A percentile compares a stretch with the other conserved stretches of the same genome.
phyloP scores from a whole-genome alignment of 2,329 filamentous ascomycete genomes.

The Botrytis porri region DNA sequence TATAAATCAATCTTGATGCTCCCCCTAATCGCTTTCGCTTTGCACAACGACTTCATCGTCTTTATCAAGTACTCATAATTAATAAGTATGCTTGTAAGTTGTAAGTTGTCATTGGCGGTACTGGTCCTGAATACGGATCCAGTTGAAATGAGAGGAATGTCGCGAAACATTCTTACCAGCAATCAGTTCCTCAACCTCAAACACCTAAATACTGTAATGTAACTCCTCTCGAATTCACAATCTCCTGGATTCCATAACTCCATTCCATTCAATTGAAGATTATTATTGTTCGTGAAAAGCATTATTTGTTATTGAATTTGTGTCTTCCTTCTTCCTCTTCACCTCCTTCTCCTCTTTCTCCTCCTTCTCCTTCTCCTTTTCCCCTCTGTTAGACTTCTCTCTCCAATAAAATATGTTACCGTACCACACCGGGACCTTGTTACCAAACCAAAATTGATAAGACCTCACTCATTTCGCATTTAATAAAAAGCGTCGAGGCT shows the following conservation, averaged over 20 bases:
- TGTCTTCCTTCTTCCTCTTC: neutral
- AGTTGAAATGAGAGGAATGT: slow-evolving; percentile 11
- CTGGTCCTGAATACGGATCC: neutral
- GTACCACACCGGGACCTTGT: slow-evolving; percentile 6
- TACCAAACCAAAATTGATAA: slow-evolving; percentile 10
- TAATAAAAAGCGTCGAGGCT: neutral
- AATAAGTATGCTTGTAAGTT: neutral
- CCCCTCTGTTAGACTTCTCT: neutral
- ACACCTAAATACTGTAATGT: neutral
- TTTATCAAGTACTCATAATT: neutral
- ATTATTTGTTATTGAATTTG: neutral
- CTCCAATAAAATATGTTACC: neutral
- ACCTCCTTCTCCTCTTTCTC: too few species aligned
- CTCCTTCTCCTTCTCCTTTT: neutral
- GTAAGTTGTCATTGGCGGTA: too few species aligned
- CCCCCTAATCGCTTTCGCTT: neutral
- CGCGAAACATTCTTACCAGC: slow-evolving; percentile 1
- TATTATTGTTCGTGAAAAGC: neutral
- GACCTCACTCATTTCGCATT: slow-evolving; percentile 13
- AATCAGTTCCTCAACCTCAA: slow-evolving; percentile 2
- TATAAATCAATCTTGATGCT: neutral
- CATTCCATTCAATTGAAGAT: neutral
- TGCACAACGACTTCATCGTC: neutral
- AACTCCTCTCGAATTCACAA: neutral
- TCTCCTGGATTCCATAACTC: neutral